Evolutionary conservation across 306 rosid species (phyloP), one percentile per base, ranked within the genome.

Genomic region (Pterocarpus macrocarpus): DNA sequence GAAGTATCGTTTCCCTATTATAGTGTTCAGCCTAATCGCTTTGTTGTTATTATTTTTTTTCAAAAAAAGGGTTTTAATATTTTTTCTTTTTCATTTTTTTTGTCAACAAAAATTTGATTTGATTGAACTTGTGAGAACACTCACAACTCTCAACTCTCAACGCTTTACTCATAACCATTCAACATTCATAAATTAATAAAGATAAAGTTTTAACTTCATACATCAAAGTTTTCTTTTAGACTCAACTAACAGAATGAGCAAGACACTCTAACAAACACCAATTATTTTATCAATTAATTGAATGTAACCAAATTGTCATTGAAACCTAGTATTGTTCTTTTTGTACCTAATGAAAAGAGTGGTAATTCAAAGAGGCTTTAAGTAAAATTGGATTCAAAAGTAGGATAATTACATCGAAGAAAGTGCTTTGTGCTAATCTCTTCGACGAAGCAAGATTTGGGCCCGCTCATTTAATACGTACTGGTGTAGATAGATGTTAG

Each of bases 341-440:
- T 32, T 45, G 7, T 61, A 28, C 55, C 28, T 11, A 53, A 64
- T 69, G 71, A 49, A 74, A 43, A 36, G 30, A 53, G 14, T 8
- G 22, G 33, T 5, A 41, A 11, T 22, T 62, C 55, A 63, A 77
- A 68, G 44, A 57, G 71, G 59, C 45, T 63, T 49, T 50, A 65
- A 71, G 47, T 55, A 63, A 59, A 53, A 80, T 34, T 17, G 30
- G 64, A 65, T 71, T 76, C 71, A 57, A 84, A 67, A 85, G 64
- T 62, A 79, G 64, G 78, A 71, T 86, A 53, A 71, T 80, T 80
- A 68, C 43, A 49, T 39, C 10, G 4, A 67, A 75, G 82, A 80
- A 87, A 80, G 77, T 62, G 71, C 64, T 64, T 75, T 78, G 76
- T 73, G 73, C 68, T 83, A 53, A 84, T 86, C 75, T 72, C 55